A percentile compares a stretch with the other conserved stretches of the same genome.
phyloP scores from a whole-genome alignment of 2,329 filamentous ascomycete genomes.

The Ampelomyces quisqualis region DNA sequence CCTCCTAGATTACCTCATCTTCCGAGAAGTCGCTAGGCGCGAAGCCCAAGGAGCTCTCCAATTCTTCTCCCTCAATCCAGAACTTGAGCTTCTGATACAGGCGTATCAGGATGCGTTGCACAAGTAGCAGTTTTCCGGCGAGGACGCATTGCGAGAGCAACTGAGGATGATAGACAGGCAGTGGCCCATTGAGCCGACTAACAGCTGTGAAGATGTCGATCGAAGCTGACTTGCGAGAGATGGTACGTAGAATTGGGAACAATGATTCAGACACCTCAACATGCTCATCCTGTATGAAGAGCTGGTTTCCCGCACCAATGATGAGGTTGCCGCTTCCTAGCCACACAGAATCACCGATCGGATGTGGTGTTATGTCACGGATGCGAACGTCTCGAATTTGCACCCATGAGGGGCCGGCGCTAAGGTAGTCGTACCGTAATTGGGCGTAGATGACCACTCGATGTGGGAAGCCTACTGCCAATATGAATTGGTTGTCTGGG shows the following conservation, averaged over 20 bases:
- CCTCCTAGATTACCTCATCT: conserved; percentile 50
- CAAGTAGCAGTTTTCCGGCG: conserved; percentile 70
- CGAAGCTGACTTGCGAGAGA: conserved; percentile 51
- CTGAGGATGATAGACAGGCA: conserved; percentile 90
- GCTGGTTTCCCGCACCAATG: conserved; percentile 85
- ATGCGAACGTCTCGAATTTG: conserved; percentile 80
- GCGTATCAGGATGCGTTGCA: conserved; percentile 70
- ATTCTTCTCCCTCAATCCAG: conserved; percentile 73
- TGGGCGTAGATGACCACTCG: conserved; percentile 80
- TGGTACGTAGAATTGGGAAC: conserved; percentile 56
- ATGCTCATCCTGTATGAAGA: conserved; percentile 80
- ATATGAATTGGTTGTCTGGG: conserved; percentile 81
- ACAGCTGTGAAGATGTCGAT: conserved; percentile 80
- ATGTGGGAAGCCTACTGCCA: conserved; percentile 91
- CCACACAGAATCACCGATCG: conserved; percentile 93
- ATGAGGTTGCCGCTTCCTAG: conserved; percentile 80
- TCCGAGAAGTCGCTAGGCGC: conserved; percentile 52
- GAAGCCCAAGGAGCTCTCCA: conserved; percentile 75
- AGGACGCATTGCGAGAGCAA: conserved; percentile 85
- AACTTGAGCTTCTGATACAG: conserved; percentile 79
- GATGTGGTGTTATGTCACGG: conserved; percentile 78
- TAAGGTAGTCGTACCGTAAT: conserved; percentile 87
- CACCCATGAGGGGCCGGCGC: conserved; percentile 86
- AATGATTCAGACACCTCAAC: conserved; percentile 65
- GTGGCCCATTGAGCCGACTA: conserved; percentile 78